Evolutionary conservation across 768 basidiomycete species (phyloP), one percentile per base, ranked within the genome.

Genomic region (Agrocybe chaxingu): DNA sequence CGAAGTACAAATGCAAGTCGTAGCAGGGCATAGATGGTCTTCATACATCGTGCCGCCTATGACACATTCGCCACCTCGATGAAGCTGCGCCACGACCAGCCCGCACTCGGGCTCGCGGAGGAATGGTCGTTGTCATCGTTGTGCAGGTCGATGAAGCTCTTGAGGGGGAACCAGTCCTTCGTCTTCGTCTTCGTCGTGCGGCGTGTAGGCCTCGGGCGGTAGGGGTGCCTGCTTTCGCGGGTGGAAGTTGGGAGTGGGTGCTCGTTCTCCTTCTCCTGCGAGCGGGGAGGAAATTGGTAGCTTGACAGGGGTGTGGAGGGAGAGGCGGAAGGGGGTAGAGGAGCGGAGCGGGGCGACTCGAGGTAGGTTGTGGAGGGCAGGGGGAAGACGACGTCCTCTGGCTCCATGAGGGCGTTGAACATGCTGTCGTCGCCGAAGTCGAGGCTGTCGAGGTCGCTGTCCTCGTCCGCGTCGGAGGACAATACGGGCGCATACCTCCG

Each of bases 401-500:
- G 66, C 50, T 73, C 71, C 41, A 68, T 40, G 18, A 63, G 52
- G 5, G 61, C 59, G 45, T 60, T 50, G 44, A 59, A 45, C 12
- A 52, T 42, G 36, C 37, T 36, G 7, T 59, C 52, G 47, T 54
- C 60, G 8, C 63, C 62, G 13, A 56, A 62, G 13, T 70, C 66
- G 30, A 59, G 42, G 35, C 67, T 62, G 33, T 73, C 72, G 18
- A 57, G 68, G 7, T 66, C 72, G 4, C 63, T 72, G 3, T 64
- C 77, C 12, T 70, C 72, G 11, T 68, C 78, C 43, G 68, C 70
- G 42, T 75, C 80, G 50, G 75, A 77, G 34, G 88, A 90, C 63
- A 75, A 79, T 55, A 81, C 84, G 55, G 81, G 82, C 49, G 87
- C 89, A 32, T 79, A 83, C 37, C 70, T 94, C 37, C 82, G 91